Conservation (phyloP, 805 yeast species). For the Lachancea lanzarotensis region DNA sequence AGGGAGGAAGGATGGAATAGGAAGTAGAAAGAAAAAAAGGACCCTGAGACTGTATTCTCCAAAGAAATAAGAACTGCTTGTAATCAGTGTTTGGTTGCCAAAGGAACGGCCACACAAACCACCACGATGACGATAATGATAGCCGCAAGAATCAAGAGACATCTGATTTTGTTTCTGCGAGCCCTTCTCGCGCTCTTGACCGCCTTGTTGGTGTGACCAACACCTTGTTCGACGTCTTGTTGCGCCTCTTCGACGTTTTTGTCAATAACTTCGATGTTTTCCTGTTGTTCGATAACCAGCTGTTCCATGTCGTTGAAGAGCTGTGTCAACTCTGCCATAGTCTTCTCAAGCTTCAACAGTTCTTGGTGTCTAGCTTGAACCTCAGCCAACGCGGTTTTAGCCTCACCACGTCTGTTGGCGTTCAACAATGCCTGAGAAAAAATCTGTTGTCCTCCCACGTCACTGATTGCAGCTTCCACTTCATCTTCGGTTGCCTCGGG, state of each 20-base stretch:
- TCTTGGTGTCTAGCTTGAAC: constrained; percentile 95
- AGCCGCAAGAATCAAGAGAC: constrained; percentile 56
- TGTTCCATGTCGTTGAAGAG: constrained; percentile 95
- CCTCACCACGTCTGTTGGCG: constrained; percentile 88
- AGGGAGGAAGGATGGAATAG: too few species aligned
- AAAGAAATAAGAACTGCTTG: not conserved
- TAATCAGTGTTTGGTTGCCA: constrained; percentile 25
- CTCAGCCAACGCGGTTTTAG: constrained; percentile 89
- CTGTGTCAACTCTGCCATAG: constrained; percentile 93
- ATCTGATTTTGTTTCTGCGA: constrained; percentile 86
- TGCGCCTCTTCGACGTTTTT: constrained; percentile 78
- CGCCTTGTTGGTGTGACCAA: constrained; percentile 89
- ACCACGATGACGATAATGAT: constrained; percentile 60
- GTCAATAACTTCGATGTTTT: constrained; percentile 73
- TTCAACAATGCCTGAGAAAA: constrained; percentile 88
- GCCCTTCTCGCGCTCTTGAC: constrained; percentile 82
- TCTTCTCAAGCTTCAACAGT: constrained; percentile 86
- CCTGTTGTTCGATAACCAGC: constrained; percentile 92
- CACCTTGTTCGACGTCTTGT: constrained; percentile 87
- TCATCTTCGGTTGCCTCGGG: constrained; percentile 82
- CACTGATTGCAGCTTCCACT: constrained; percentile 78
- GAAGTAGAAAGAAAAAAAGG: too few species aligned
- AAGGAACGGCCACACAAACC: constrained; percentile 50
- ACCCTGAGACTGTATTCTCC: not conserved
- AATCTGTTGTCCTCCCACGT: constrained; percentile 80